Evolutionary conservation across 768 basidiomycete species (phyloP), one percentile per base, ranked within the genome.

Genomic region (Boletellus emodensis): DNA sequence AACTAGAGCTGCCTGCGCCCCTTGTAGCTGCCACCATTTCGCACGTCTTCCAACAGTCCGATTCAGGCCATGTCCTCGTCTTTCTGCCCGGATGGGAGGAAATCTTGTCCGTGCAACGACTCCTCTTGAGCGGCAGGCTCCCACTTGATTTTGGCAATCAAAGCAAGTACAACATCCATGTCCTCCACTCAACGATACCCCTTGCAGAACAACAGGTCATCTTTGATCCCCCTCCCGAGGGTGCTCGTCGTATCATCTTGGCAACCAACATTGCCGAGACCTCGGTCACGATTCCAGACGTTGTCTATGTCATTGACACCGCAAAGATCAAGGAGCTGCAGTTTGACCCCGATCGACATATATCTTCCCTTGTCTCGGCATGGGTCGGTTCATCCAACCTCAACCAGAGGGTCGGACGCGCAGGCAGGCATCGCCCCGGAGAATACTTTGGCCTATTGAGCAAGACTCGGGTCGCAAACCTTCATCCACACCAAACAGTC

Each of bases 181-280:
- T 92, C 47, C 72, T 97, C 11, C 94, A 97, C 69, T 96, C 94
- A 8, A 82, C 85, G 24, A 84, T 96, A 52, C 94, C 94, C 15
- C 75, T 93, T 24, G 78, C 80, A 1, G 93, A 96, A 60, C 94
- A 97, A 62, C 89, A 93, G 65, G 75, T 82, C 49, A 86, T 97
- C 45, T 96, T 96, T 62, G 84, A 90, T 18, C 87, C 91, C 1
- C 87, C 93, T 7, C 77, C 83, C 0, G 53, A 64, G 3, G 91
- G 91, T 10, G 76, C 91, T 17, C 84, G 94, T 48, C 83, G 94
- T 22, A 77, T 98, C 61, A 95, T 98, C 57, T 75, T 97, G 42
- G 82, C 94, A 5, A 98, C 94, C 35, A 96, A 96, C 65, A 93
- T 96, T 40, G 94, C 94, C 12, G 94, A 97, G 70, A 94, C 94